These are phyloP conservation scores for Candida qinlingensis DNA, from an alignment of 805 yeast genomes.

Conservation along the genomic window DNA sequence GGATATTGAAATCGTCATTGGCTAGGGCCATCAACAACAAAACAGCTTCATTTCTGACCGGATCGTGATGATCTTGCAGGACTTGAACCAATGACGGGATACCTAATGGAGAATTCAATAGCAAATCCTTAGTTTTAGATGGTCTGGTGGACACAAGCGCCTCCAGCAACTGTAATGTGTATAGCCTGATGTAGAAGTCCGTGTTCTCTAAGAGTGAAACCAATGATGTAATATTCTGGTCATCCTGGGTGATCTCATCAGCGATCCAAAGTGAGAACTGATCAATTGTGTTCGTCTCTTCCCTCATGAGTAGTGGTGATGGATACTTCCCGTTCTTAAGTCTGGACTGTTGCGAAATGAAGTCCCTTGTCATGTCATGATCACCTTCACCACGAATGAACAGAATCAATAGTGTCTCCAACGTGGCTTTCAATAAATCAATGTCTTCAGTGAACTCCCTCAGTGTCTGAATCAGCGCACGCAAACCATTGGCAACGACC, in stretches of 20 bases:
- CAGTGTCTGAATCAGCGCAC: conserved; percentile 65
- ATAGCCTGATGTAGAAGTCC: conserved; percentile 76
- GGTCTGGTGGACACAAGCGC: conserved; percentile 79
- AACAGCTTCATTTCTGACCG: conserved; percentile 83
- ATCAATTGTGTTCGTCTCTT: conserved; percentile 46
- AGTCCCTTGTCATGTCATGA: conserved; percentile 59
- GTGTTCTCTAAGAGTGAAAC: conserved; percentile 45
- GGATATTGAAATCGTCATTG: conserved; percentile 77
- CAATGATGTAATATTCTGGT: conserved; percentile 24
- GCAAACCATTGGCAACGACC: conserved; percentile 81
- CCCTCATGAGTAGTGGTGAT: conserved; percentile 58
- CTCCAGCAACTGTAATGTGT: conserved; percentile 79
- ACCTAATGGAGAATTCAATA: conserved; percentile 72
- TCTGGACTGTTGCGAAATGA: conserved; percentile 74
- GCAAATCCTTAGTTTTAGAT: conserved; percentile 61
- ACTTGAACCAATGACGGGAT: conserved; percentile 65
- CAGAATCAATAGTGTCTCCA: conserved; percentile 80
- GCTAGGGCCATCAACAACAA: conserved; percentile 78
- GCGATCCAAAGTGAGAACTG: conserved; percentile 94
- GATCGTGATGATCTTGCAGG: conserved; percentile 67
- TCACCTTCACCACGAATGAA: conserved; percentile 67
- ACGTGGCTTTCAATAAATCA: conserved; percentile 67
- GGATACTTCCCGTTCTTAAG: conserved; percentile 74
- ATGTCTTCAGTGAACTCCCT: conserved; percentile 62
- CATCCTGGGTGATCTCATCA: conserved; percentile 76